Evolutionary conservation across 805 yeast species (phyloP).

Genomic region (Yarrowia porcina): DNA sequence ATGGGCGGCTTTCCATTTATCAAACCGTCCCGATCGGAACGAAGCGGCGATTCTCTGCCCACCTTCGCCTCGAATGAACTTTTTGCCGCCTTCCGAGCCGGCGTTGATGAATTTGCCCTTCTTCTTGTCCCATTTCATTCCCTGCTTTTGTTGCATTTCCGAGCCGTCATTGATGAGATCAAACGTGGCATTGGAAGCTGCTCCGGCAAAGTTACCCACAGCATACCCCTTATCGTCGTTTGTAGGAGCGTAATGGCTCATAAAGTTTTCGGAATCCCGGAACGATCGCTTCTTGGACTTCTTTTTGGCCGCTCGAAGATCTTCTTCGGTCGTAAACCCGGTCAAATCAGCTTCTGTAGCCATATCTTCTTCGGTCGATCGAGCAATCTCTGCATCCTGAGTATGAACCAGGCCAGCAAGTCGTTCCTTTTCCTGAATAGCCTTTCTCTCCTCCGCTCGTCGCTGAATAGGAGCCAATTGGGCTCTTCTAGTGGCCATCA

Average conservation of each 20-base stretch:
- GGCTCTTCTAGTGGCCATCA: constrained; percentile 82
- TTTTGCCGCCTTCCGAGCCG: constrained; percentile 64
- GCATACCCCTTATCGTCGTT: constrained; percentile 78
- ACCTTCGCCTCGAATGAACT: constrained; percentile 89
- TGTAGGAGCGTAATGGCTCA: constrained; percentile 81
- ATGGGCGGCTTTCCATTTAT: constrained; percentile 81
- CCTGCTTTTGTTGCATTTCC: constrained; percentile 59
- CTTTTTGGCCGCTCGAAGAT: neutral
- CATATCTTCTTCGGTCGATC: neutral
- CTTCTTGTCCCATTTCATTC: constrained; percentile 89
- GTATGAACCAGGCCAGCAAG: constrained; percentile 37
- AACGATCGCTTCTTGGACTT: constrained; percentile 46
- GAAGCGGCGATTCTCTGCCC: constrained; percentile 92
- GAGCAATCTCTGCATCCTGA: constrained; percentile 25
- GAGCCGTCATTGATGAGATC: constrained; percentile 77
- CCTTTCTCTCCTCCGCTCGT: constrained; percentile 64
- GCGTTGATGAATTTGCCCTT: constrained; percentile 84
- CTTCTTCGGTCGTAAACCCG: constrained; percentile 1
- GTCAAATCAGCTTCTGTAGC: constrained; percentile 23
- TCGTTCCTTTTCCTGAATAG: constrained; percentile 63
- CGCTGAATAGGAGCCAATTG: constrained; percentile 87
- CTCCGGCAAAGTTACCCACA: constrained; percentile 60
- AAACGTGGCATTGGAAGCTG: constrained; percentile 81
- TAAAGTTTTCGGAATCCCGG: constrained; percentile 74
- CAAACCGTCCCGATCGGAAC: constrained; percentile 85